Evolutionary conservation across 352 stramenopile species (phyloP), one percentile per base, ranked within the genome.

Genomic region (Globisporangium ultimum): DNA sequence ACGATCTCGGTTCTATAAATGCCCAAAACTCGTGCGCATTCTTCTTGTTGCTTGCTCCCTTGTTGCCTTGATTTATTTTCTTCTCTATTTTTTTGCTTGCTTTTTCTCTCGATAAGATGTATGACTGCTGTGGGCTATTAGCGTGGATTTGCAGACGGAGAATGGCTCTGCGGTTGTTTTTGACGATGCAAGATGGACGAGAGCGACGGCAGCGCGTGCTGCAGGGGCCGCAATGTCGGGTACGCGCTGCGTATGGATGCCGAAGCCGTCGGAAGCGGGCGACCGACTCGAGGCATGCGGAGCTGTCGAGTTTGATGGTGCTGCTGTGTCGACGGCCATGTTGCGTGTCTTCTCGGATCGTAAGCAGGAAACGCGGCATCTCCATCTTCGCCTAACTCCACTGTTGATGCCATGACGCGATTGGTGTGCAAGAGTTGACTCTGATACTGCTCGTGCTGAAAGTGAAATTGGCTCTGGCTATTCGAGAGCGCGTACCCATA

Each of bases 141-240:
- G 28, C 28, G 28, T 36, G 24, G 28, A 4, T 36, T 3, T 54
- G 17, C 4, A n/a, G 24, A 1, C n/a, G 48, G 20, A 3, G 48
- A 41, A 34, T 13, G 9, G 24, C 20, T 34, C 6, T 51, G 10
- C 3, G 15, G 2, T 36, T 74, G 72, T 45, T 59, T 67, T 50
- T 79, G 70, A 4, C 72, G 73, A 51, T 72, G 61, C 34, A 82
- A 55, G 58, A 82, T 77, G 12, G 53, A 70, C 7, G 63, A 66
- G 43, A 82, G 75, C 7, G 73, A 78, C 17, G 73, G 73, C 21
- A 82, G 48, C 40, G 62, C 32, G 32, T 49, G 70, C 17, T 77
- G 69, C 40, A 74, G 55, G 4, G 53, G 53, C 32, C 56, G n/a
- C 32, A 67, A 55, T 34, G 51, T 18, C 22, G 48, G 32, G 8